These are phyloP conservation scores for Monosporascus sp. DNA, from an alignment of 2,329 filamentous ascomycete genomes.

Conservation along the genomic window DNA sequence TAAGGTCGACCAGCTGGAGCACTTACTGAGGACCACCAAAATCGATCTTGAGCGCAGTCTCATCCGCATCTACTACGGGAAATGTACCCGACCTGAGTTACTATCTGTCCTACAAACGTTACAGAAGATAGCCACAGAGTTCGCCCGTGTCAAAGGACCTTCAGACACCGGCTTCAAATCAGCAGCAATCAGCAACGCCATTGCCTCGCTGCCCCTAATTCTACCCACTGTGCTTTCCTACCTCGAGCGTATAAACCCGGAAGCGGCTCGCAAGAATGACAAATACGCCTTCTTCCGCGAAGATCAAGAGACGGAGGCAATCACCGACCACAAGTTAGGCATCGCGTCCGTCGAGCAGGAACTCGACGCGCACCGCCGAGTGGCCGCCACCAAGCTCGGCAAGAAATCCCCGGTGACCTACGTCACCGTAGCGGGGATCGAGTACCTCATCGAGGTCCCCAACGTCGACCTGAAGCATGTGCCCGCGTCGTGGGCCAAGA, in stretches of 20 bases:
- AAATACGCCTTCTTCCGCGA: conserved; percentile 93
- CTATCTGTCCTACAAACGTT: conserved; percentile 79
- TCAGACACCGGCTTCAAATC: conserved; percentile 70
- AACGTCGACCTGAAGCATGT: conserved; percentile 79
- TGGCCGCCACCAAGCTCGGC: conserved; percentile 66
- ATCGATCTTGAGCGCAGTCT: conserved; percentile 88
- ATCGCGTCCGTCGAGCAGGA: conserved; percentile 92
- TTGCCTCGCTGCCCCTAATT: conserved; percentile 73
- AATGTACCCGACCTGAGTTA: conserved; percentile 85
- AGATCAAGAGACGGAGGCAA: conserved; percentile 79
- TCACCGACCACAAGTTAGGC: conserved; percentile 80
- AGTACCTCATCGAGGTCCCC: conserved; percentile 88
- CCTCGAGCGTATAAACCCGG: conserved; percentile 78
- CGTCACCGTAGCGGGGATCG: conserved; percentile 80
- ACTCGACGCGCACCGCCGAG: conserved; percentile 68
- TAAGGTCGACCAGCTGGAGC: conserved; percentile 68
- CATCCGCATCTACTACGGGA: conserved; percentile 95
- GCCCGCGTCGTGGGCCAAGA: conserved; percentile 90
- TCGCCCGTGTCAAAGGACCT: conserved; percentile 58
- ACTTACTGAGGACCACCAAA: conserved; percentile 64
- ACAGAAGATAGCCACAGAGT: conserved; percentile 75
- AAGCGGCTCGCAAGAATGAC: conserved; percentile 80
- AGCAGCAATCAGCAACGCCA: conserved; percentile 61
- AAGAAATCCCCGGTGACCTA: conserved; percentile 69
- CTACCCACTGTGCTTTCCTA: conserved; percentile 66